Evolutionary conservation across 257 asterid genomes (phyloP), one percentile per base, ranked within the genome.

Genomic region (Rehmannia glutinosa): DNA sequence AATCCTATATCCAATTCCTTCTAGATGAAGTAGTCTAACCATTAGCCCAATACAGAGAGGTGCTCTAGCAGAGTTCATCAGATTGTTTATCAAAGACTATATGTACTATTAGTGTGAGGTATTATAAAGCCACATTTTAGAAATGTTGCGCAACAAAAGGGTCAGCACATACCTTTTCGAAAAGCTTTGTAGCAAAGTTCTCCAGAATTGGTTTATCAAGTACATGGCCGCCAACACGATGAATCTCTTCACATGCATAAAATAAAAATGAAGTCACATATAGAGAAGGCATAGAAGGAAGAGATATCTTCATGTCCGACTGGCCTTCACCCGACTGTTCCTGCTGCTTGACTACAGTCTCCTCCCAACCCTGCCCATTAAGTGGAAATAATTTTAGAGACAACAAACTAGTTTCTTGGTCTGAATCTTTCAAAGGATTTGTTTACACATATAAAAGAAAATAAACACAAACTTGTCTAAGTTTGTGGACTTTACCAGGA

Each of bases 251-350:
- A 68, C 98, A 87, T 33, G 96, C 95, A 73, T 80, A 81, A 73
- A 89, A 92, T 62, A 92, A 78, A 65, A 87, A 77, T 12, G 93
- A 90, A 72, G 84, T 77, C 63, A 90, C 76, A 66, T 90, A 84
- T 56, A 86, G 80, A 68, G 98, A 92, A 63, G 98, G 98, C 92
- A 87, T 83, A 25, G 97, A 92, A 63, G 98, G 98, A 68, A 92
- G 98, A 25, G 80, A 80, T 75, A 92, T 86, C 81, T 84, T 82
- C 82, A 92, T 84, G 72, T 90, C 98, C 9, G 96, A 65, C 75
- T 75, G 83, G 76, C 78, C 83, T 77, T 84, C 95, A 69, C 65
- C 66, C n/a, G 87, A 74, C 77, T 82, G 93, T 49, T 86, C 96
- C 77, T 86, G 91, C 86, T 86, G 87, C 90, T 83, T 87, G 55